A percentile compares a stretch with the other conserved stretches of the same genome.
These are phyloP conservation scores for Termitomyces sp. DNA, from an alignment of 1,284 basidiomycete genomes.

Conservation along the genomic window DNA sequence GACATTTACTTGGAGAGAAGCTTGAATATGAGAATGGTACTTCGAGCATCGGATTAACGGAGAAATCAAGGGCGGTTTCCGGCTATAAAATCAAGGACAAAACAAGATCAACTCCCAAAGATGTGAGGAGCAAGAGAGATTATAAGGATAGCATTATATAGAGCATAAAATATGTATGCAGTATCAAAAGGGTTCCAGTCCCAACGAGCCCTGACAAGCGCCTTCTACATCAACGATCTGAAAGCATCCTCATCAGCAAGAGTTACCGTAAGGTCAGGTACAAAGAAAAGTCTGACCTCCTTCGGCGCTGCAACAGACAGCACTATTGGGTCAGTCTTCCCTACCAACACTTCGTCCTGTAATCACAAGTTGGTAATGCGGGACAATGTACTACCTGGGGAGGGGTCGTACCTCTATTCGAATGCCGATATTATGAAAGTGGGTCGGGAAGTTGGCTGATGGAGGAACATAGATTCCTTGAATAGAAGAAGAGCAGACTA, in stretches of 20 bases:
- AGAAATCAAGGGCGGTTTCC: no score
- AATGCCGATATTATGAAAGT: constrained; percentile 86
- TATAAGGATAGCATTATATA: not conserved
- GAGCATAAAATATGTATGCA: not conserved
- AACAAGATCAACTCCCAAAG: no score
- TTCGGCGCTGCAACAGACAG: constrained; percentile 82
- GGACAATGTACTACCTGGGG: not conserved
- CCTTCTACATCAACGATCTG: constrained; percentile 83
- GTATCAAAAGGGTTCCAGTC: constrained; percentile 54
- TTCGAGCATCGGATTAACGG: no score
- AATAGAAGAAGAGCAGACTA: not conserved
- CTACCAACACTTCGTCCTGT: constrained; percentile 83
- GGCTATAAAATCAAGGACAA: no score
- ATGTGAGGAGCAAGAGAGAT: not conserved
- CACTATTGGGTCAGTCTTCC: constrained; percentile 61
- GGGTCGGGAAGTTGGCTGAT: constrained; percentile 69
- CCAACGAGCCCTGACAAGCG: constrained; percentile 75
- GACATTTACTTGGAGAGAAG: no score
- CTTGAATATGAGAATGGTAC: no score
- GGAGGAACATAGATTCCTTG: constrained; percentile 81
- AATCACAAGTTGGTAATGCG: constrained; percentile 7
- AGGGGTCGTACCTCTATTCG: constrained; percentile 69
- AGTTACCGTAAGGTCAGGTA: not conserved
- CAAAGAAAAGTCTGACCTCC: constrained; percentile 52
- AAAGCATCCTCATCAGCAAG: not conserved